These are phyloP conservation scores for Podaxis sp. DNA, from an alignment of 768 basidiomycete genomes.

Conservation along the genomic window DNA sequence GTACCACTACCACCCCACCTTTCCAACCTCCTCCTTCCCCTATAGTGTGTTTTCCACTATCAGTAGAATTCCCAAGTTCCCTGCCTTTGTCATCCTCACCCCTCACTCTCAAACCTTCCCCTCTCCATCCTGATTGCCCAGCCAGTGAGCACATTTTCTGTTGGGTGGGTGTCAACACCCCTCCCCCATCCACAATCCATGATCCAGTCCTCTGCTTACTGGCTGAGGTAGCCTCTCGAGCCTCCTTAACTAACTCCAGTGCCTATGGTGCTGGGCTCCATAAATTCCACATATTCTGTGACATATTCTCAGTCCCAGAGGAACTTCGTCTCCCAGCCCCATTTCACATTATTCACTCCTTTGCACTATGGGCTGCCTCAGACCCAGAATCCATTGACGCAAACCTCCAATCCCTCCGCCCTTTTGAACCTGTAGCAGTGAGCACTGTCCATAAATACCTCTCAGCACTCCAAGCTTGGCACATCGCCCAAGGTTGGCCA, in stretches of 20 bases:
- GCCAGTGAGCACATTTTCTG: not conserved
- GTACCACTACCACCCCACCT: no score
- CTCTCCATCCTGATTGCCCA: slow-evolving; percentile 22
- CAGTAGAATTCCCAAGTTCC: no score
- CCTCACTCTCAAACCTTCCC: slow-evolving; percentile 18
- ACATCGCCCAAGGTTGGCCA: slow-evolving; percentile 38
- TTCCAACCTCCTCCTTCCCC: no score
- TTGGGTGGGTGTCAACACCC: slow-evolving; percentile 34
- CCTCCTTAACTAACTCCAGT: not conserved
- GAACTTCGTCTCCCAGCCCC: slow-evolving; percentile 24
- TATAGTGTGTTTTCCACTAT: no score
- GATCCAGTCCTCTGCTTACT: slow-evolving; percentile 18
- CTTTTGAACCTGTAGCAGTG: slow-evolving; percentile 32
- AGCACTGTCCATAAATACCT: slow-evolving; percentile 31
- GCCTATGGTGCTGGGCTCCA: slow-evolving; percentile 25
- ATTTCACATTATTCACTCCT: slow-evolving; percentile 31
- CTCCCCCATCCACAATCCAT: slow-evolving; percentile 23
- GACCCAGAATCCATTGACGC: slow-evolving; percentile 24
- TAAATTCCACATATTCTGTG: slow-evolving; percentile 24
- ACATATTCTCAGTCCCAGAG: slow-evolving; percentile 32
- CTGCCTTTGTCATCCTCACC: not conserved
- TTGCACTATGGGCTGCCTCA: slow-evolving; percentile 34
- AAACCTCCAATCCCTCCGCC: slow-evolving; percentile 5
- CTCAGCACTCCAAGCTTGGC: slow-evolving; percentile 40
- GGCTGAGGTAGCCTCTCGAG: not conserved